These are phyloP conservation scores for Aspergillus ustus DNA, from an alignment of 2,329 filamentous ascomycete genomes.

Conservation along the genomic window DNA sequence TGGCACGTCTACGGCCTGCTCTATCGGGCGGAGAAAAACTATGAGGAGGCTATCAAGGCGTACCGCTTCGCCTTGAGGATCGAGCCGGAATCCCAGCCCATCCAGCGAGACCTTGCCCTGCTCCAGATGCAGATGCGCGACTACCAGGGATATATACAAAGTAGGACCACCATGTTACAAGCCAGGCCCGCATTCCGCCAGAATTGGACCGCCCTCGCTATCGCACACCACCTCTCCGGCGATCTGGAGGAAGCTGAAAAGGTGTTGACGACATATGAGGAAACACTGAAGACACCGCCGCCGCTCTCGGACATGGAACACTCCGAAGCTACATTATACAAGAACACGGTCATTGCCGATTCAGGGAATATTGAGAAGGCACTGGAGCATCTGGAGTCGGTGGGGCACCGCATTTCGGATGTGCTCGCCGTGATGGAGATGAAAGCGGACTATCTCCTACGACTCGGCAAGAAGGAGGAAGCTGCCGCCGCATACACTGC, in stretches of 20 bases:
- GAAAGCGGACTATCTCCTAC: slow-evolving; percentile 80
- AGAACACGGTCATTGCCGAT: slow-evolving; percentile 92
- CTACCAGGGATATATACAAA: slow-evolving; percentile 90
- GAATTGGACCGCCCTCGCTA: slow-evolving; percentile 97
- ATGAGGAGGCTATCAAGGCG: slow-evolving; percentile 98
- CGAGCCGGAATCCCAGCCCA: slow-evolving; percentile 92
- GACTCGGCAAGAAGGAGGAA: slow-evolving; percentile 76
- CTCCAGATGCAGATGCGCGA: slow-evolving; percentile 97
- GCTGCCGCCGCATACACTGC: slow-evolving; percentile 80
- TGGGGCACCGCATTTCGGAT: slow-evolving; percentile 79
- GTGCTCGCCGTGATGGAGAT: slow-evolving; percentile 83
- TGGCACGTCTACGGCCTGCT: slow-evolving; percentile 98
- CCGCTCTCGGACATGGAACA: slow-evolving; percentile 83
- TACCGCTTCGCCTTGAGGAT: slow-evolving; percentile 94
- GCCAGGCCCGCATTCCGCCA: slow-evolving; percentile 79
- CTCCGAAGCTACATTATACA: slow-evolving; percentile 92
- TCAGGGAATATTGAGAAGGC: slow-evolving; percentile 81
- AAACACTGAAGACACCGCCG: slow-evolving; percentile 82
- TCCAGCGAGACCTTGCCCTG: slow-evolving; percentile 89
- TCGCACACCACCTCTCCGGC: slow-evolving; percentile 89
- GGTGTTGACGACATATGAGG: slow-evolving; percentile 88
- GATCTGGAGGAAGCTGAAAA: slow-evolving; percentile 86
- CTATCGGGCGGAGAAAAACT: slow-evolving; percentile 94
- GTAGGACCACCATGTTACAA: slow-evolving; percentile 84
- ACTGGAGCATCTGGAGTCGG: slow-evolving; percentile 80